A percentile compares a stretch with the other conserved stretches of the same genome.
phyloP scores from a whole-genome alignment of 2,329 filamentous ascomycete genomes.

The Camptophora hylomeconis region DNA sequence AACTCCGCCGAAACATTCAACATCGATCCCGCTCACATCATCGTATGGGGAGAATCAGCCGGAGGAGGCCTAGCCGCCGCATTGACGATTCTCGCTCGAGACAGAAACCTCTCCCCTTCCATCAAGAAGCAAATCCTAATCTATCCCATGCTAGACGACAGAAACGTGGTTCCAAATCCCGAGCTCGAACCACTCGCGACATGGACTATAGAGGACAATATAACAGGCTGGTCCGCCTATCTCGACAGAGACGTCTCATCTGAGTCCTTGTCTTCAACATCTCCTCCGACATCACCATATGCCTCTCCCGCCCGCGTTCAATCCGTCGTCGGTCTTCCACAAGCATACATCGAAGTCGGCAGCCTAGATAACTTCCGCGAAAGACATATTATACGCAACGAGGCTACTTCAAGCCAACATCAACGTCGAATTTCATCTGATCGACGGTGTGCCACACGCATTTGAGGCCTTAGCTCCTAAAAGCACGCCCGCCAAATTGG shows the following conservation, averaged over 20 bases:
- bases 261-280: conserved; percentile 23
- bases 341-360: conserved; percentile 33
- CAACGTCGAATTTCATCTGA: conserved; percentile 32
- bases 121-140: conserved; percentile 31
- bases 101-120: conserved; percentile 19
- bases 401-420: conserved; percentile 30
- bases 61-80: conserved; percentile 31
- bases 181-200: conserved; percentile 23
- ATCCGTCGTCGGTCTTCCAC: conserved; percentile 28
- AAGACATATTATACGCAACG: conserved; percentile 28
- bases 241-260: conserved; percentile 25
- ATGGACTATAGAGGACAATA: conserved; percentile 28
- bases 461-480: conserved; percentile 23
- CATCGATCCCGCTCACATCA: conserved; percentile 28
- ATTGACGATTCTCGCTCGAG: conserved; percentile 26
- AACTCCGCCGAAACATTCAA: conserved; percentile 27
- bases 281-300: conserved; percentile 24
- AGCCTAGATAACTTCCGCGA: conserved; percentile 33
- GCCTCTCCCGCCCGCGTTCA: conserved; percentile 26
- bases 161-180: conserved; percentile 20
- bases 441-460: conserved; percentile 29
- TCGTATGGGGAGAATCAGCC: conserved; percentile 31
- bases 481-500: too few species aligned
- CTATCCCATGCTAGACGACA: conserved; percentile 37
- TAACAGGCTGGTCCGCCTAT: conserved; percentile 29